Evolutionary conservation across 805 yeast species (phyloP), one percentile per base, ranked within the genome.

Genomic region (Candida odintsovae): DNA sequence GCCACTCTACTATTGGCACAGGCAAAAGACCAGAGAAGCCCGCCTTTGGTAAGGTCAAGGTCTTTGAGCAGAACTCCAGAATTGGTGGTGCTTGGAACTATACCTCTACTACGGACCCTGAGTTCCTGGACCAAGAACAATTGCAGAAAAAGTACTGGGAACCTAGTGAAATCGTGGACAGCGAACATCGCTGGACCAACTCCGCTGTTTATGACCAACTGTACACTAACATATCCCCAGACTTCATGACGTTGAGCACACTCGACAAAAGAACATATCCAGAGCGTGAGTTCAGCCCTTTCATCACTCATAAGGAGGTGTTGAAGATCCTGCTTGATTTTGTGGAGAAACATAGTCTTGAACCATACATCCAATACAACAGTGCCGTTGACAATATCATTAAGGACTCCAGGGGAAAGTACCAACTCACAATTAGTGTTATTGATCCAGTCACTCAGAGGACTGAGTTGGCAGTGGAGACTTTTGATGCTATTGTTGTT

Each of bases 401-500:
- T 23, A 66, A 68, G 46, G 47, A 44, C n/a, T 3, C 19, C 2
- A 42, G 43, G 19, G 68, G 65, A 0, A 66, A 70, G 54, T 72
- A 76, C 75, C 51, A 48, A 1, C 37, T 69, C 9, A 54, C 61
- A 15, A 57, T 64, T 2, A 43, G 47, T 29, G 42, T 54, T 4
- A 23, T 16, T 5, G 41, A 40, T 11, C 51, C 50, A 1, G 26
- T 46, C 3, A 68, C 70, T 3, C 38, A 43, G 1, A 40, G 42
- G 5, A 35, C 40, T 15, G 50, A 51, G 39, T 72, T 76, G 76
- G 69, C 71, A 47, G 54, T 47, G 15, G 72, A 73, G 51, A 55
- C 52, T 29, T 77, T 69, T 49, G 86, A 82, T 58, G 81, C 73
- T 7, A 71, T 82, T 8, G 69, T 77, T 4, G 62, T 79, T 15